Conservation (phyloP, 208 protist species). For the Endotrypanum monterogeii region DNA sequence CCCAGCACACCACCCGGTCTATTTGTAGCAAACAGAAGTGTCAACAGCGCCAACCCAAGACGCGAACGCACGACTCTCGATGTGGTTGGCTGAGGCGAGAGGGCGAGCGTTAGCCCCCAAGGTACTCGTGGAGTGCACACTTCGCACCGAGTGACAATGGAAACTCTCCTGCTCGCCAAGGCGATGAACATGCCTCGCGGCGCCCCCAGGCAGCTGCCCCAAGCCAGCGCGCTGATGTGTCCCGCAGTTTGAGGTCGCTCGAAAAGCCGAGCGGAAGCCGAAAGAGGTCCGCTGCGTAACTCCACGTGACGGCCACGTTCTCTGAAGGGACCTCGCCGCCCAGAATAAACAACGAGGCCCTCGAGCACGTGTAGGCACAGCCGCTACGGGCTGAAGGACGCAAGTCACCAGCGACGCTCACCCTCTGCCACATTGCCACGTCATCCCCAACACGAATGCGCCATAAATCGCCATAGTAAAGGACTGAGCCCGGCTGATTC, state of each 20-base stretch:
- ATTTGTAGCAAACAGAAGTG: not conserved
- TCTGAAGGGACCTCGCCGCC: slow-evolving; percentile 57
- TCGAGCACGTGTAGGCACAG: slow-evolving; percentile 39
- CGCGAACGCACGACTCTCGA: not conserved
- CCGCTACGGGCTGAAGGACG: slow-evolving; percentile 67
- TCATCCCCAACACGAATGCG: slow-evolving; percentile 33
- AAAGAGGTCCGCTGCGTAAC: slow-evolving; percentile 64
- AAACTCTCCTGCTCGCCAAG: not conserved
- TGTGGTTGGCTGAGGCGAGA: not conserved
- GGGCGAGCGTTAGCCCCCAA: not conserved
- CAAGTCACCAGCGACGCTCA: slow-evolving; percentile 14
- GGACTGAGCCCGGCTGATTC: slow-evolving; percentile 27
- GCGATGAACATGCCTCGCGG: not conserved
- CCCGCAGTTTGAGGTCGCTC: slow-evolving; percentile 40
- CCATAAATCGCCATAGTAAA: slow-evolving; percentile 86
- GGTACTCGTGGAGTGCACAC: slow-evolving; percentile 10
- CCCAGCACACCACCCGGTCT: not conserved
- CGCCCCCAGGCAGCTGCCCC: not conserved
- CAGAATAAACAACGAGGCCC: slow-evolving; percentile 67
- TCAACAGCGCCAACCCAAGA: not conserved
- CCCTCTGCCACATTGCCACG: slow-evolving; percentile 21
- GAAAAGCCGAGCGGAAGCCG: slow-evolving; percentile 57
- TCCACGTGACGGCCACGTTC: slow-evolving; percentile 14
- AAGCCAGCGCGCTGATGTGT: slow-evolving; percentile 53
- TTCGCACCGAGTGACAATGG: not conserved